A percentile compares a stretch with the other conserved stretches of the same genome.
Evolutionary conservation across 176 grass and related monocot genomes (phyloP).

Genomic region (Cenchrus americanus): DNA sequence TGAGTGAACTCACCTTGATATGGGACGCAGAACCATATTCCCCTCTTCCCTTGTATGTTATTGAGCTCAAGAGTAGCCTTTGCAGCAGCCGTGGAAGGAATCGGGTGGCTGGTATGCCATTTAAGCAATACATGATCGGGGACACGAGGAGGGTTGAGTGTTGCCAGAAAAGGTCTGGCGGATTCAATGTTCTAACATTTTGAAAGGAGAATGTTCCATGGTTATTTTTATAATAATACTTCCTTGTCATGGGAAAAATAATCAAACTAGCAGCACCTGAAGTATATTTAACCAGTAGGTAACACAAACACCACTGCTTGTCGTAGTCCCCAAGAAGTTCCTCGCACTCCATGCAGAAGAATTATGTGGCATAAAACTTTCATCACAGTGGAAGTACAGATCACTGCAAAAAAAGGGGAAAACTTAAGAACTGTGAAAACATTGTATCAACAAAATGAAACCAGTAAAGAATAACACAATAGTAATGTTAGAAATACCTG

Average conservation of each 20-base stretch:
- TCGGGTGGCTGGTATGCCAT: conserved; percentile 74
- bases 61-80: conserved; percentile 69
- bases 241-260: neutral
- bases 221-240: neutral
- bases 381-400: conserved; percentile 79
- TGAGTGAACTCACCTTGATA: conserved; percentile 58
- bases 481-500: conserved; percentile 41
- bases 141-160: conserved; percentile 63
- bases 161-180: conserved; percentile 59
- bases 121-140: conserved; percentile 68
- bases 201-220: neutral
- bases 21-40: conserved; percentile 84
- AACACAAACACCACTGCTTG: conserved; percentile 54
- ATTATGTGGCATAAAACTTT: conserved; percentile 80
- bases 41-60: conserved; percentile 71
- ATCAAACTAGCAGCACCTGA: conserved; percentile 51
- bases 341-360: conserved; percentile 76
- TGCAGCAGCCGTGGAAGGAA: conserved; percentile 70
- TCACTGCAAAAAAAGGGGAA: conserved; percentile 48
- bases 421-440: neutral
- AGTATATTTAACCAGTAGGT: conserved; percentile 90
- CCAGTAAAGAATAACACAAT: neutral
- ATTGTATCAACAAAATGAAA: neutral
- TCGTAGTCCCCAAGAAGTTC: conserved; percentile 71
- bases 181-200: conserved; percentile 63